Percentiles rank a stretch among this genome's conserved stretches.
phyloP scores from a whole-genome alignment of 164 flowering plant species.

The Taxillus chinensis region DNA sequence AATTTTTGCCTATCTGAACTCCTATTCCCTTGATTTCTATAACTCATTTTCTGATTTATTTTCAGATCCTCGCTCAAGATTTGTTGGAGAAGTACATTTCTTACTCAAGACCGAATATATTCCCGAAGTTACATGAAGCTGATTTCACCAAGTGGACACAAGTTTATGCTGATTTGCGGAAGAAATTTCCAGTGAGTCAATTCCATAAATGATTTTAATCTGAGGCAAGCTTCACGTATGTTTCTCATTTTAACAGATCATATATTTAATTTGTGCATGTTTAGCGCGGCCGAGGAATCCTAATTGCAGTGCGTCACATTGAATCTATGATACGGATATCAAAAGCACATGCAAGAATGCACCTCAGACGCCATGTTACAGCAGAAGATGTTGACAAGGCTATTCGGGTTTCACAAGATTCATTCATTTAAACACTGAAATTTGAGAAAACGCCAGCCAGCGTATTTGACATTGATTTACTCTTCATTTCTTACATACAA shows the following conservation, averaged over 20 bases:
- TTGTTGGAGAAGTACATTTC: conserved; percentile 88
- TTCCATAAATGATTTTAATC: background rate
- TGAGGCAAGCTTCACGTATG: background rate
- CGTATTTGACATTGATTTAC: no score
- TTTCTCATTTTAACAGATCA: no score
- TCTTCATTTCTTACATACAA: no score
- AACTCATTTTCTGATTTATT: background rate
- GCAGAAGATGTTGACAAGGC: conserved; percentile 99
- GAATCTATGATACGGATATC: conserved; percentile 99
- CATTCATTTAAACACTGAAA: conserved; percentile 93
- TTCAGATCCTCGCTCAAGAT: conserved; percentile 86
- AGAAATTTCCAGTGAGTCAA: conserved; percentile 78
- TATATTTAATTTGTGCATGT: conserved; percentile 9
- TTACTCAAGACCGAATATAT: conserved; percentile 86
- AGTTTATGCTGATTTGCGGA: conserved; percentile 91
- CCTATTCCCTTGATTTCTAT: no score
- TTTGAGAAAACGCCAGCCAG: conserved; percentile 38
- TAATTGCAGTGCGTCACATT: conserved; percentile 97
- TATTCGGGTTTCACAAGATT: conserved; percentile 81
- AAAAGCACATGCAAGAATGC: conserved; percentile 98
- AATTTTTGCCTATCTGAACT: no score
- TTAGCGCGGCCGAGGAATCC: conserved; percentile 96
- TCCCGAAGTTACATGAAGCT: conserved; percentile 85
- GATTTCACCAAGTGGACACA: conserved; percentile 75
- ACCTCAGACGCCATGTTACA: conserved; percentile 78